Conservation (phyloP, 2,329 filamentous ascomycete genomes). For the Cylindrodendrum hubeiense region DNA sequence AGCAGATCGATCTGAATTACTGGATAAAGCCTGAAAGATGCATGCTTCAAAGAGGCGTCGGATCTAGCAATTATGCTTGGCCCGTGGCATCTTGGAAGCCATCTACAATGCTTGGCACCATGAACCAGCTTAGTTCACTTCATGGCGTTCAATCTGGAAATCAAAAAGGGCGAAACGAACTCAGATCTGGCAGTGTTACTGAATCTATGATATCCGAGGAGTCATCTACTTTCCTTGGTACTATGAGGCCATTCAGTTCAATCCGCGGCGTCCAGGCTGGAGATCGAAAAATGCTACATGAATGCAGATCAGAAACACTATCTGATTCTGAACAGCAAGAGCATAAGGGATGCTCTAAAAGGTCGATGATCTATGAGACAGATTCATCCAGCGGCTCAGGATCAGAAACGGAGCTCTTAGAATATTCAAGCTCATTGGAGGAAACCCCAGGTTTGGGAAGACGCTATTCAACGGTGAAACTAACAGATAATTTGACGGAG, state of each 20-base stretch:
- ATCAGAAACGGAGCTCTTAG: background rate
- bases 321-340: background rate
- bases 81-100: too few species aligned
- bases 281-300: background rate
- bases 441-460: background rate
- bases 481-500: background rate
- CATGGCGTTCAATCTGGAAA: too few species aligned
- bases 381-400: background rate
- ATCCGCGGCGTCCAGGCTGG: background rate
- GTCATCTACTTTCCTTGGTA: background rate
- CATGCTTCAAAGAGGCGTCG: background rate
- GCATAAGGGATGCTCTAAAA: background rate
- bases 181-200: background rate
- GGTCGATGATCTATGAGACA: too few species aligned
- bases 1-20: background rate
- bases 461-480: too few species aligned
- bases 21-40: background rate
- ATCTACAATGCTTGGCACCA: too few species aligned
- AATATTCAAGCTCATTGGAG: background rate
- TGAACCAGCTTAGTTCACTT: too few species aligned
- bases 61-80: too few species aligned
- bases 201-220: background rate
- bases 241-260: background rate
- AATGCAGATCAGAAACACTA: background rate
- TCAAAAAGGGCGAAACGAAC: too few species aligned